Conservation (phyloP, 176 grass and related monocot species). For the Chrysopogon serrulatus region DNA sequence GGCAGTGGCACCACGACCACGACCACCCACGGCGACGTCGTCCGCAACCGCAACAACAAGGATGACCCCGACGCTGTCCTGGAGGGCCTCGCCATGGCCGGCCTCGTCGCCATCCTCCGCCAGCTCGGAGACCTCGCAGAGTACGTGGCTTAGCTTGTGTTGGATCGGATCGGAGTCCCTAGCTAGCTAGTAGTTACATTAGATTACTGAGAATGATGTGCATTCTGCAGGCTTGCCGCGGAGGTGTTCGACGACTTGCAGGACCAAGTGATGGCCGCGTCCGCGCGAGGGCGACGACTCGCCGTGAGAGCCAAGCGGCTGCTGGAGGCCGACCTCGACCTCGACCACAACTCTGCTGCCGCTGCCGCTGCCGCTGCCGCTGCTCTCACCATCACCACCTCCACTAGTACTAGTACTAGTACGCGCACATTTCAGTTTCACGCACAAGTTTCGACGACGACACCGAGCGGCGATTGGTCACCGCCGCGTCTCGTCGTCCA, state of each 20-base stretch:
- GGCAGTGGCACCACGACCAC: neutral
- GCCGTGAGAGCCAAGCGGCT: conserved; percentile 34
- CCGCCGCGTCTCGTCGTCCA: conserved; percentile 44
- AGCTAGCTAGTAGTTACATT: neutral
- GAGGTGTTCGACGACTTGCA: conserved; percentile 58
- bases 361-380: neutral
- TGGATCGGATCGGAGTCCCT: too few relatives aligned
- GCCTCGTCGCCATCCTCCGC: conserved; percentile 51
- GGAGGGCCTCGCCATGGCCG: conserved; percentile 47
- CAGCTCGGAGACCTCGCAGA: conserved; percentile 77
- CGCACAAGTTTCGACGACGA: too few relatives aligned
- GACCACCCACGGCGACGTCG: neutral
- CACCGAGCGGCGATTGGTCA: too few relatives aligned
- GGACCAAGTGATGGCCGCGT: conserved; percentile 32
- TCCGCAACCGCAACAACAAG: neutral
- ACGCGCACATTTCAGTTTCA: too few relatives aligned
- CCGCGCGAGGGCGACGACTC: conserved; percentile 36
- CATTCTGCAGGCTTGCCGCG: conserved; percentile 41
- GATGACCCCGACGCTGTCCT: neutral
- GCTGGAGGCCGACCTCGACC: conserved; percentile 12
- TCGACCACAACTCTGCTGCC: neutral
- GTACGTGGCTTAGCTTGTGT: conserved; percentile 32
- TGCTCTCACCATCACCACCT: neutral
- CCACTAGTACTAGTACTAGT: too few relatives aligned
- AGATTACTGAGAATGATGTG: too few relatives aligned